A percentile compares a stretch with the other conserved stretches of the same genome.
These are phyloP conservation scores for Pestalotiopsis sp. DNA, from an alignment of 2,329 filamentous ascomycete species.

Conservation along the genomic window DNA sequence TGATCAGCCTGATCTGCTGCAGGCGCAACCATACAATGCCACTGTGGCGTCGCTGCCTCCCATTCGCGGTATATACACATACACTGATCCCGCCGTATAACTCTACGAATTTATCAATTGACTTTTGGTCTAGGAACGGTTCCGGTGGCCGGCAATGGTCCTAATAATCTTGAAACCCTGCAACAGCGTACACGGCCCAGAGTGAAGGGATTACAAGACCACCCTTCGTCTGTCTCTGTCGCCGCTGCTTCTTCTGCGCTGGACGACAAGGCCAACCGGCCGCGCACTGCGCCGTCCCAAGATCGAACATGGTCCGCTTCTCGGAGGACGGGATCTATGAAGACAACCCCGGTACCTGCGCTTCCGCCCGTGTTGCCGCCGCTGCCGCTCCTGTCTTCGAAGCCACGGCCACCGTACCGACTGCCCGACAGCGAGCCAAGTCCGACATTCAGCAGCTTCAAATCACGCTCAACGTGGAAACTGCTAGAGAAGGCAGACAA, in stretches of 20 bases:
- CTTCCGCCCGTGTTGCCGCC: background rate
- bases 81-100: background rate
- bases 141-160: constrained; percentile 41
- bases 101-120: background rate
- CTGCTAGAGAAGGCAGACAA: constrained; percentile 22
- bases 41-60: constrained; percentile 36
- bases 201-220: constrained; percentile 18
- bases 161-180: constrained; percentile 35
- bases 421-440: constrained; percentile 4
- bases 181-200: constrained; percentile 31
- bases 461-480: constrained; percentile 27
- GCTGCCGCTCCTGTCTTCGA: background rate
- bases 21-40: constrained; percentile 37
- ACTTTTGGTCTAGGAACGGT: constrained; percentile 33
- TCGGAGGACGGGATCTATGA: background rate
- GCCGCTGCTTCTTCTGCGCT: constrained; percentile 10
- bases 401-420: constrained; percentile 9
- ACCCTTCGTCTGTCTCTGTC: constrained; percentile 24
- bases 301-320: background rate
- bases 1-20: constrained; percentile 20
- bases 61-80: constrained; percentile 31
- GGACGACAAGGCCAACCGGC: constrained; percentile 30
- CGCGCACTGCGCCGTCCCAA: constrained; percentile 34
- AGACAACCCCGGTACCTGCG: background rate
- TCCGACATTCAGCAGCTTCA: constrained; percentile 14